Evolutionary conservation across 2,329 filamentous ascomycete species (phyloP), one percentile per base, ranked within the genome.

Genomic region (Fusarium chuoi): DNA sequence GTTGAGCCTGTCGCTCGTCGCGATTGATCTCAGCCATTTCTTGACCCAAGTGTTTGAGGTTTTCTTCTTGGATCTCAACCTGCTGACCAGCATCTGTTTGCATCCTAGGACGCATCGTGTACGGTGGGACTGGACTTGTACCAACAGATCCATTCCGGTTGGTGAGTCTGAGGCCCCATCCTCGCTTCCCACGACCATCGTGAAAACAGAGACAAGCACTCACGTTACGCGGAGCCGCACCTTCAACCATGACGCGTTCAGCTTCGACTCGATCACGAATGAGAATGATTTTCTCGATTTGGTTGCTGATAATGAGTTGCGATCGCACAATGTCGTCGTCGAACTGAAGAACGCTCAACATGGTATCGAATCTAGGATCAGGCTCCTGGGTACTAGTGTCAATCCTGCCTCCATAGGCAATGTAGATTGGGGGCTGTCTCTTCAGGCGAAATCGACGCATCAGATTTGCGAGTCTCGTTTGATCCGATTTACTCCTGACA

Each of bases 241-340:
- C 86, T 60, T 87, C 86, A 68, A 92, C 90, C 88, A 98, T 93
- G 51, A 93, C 88, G 8, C 86, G 83, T 48, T 92, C 86, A 3
- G 92, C 96, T 63, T 94, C 88, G 3, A 86, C 82, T 35, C 93
- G 86, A 36, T 92, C 86, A 62, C 91, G 86, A 61, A 98, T 90
- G 2, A 99, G 86, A 11, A 98, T 89, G 13, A 92, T 90, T 81
- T 98, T 95, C 70, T 99, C 96, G 59, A 98, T 94, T 12, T 85
- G 84, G 75, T 94, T 89, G 70, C 91, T 92, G 80, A 98, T 96
- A 78, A 99, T 92, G 52, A 98, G 85, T 67, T 95, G 92, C 69
- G 94, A 93, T 56, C 91, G 91, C 26, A 98, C 92, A 48, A 93
- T 83, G 26, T 93, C 89, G 74, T 96, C 90, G 69, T 96, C 93